Conservation (phyloP, 1,139 yeast genomes). For the Barnettozyma hawaiiensis region DNA sequence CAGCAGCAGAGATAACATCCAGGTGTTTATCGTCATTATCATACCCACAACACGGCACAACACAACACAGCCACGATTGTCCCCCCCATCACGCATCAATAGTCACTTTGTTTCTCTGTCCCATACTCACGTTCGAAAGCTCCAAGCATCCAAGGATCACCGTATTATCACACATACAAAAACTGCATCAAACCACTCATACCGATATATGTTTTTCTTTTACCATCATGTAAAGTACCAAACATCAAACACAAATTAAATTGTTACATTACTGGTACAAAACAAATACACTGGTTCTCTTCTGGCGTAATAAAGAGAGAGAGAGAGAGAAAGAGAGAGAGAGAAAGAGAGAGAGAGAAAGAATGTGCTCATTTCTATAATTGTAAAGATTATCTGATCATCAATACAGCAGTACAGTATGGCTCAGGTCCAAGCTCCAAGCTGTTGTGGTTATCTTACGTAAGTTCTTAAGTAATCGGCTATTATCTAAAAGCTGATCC, state of each 20-base stretch:
- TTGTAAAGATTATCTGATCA: too few species aligned
- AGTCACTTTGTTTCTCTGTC: not conserved
- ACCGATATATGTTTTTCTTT: not conserved
- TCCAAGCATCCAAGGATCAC: not conserved
- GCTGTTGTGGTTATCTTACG: too few species aligned
- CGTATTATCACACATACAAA: not conserved
- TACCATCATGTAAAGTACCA: not conserved
- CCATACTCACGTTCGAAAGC: not conserved
- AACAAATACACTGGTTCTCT: not conserved
- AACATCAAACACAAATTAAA: too few species aligned
- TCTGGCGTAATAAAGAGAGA: not conserved
- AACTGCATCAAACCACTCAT: not conserved
- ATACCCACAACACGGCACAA: too few species aligned
- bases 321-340: too few species aligned
- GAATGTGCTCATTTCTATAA: too few species aligned
- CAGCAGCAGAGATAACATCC: conserved; percentile 5
- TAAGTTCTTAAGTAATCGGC: not conserved
- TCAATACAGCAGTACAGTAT: too few species aligned
- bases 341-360: too few species aligned
- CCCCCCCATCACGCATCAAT: not conserved
- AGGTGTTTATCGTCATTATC: not conserved
- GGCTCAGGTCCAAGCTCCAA: too few species aligned
- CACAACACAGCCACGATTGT: not conserved
- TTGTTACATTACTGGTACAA: not conserved
- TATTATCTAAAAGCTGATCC: too few species aligned